A percentile compares a stretch with the other conserved stretches of the same genome.
Evolutionary conservation across 306 rosid species (phyloP).

Genomic region (Cajanus cajan): DNA sequence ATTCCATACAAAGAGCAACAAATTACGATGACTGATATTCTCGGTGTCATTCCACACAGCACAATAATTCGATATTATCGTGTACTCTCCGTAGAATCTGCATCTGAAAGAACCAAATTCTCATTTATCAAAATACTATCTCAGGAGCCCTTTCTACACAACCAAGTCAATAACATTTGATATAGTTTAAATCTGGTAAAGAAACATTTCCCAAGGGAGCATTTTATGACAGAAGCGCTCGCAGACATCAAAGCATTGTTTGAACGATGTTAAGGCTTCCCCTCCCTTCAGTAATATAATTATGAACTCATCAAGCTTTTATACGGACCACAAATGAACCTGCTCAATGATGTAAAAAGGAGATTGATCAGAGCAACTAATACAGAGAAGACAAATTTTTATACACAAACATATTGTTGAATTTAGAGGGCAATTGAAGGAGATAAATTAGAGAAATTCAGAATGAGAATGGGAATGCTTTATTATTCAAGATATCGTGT

Average conservation of each 20-base stretch:
- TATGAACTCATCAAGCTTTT: slow-evolving; percentile 57
- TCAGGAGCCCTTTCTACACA: slow-evolving; percentile 33
- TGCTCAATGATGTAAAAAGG: slow-evolving; percentile 38
- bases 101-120: slow-evolving; percentile 18
- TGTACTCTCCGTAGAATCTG: slow-evolving; percentile 15
- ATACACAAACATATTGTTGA: not conserved
- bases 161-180: slow-evolving; percentile 24
- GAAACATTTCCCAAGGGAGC: slow-evolving; percentile 24
- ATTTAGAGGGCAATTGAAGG: not conserved
- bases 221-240: slow-evolving; percentile 1
- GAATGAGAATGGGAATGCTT: not conserved
- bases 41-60: slow-evolving; percentile 1
- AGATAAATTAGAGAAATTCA: not conserved
- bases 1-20: slow-evolving; percentile 18
- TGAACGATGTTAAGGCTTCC: slow-evolving; percentile 27
- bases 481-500: not conserved
- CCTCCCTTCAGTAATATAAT: slow-evolving; percentile 15
- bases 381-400: slow-evolving; percentile 6
- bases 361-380: slow-evolving; percentile 2
- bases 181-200: slow-evolving; percentile 7
- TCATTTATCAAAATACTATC: slow-evolving; percentile 14
- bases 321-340: slow-evolving; percentile 95
- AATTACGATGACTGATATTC: slow-evolving; percentile 26
- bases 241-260: slow-evolving; percentile 15
- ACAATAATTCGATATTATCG: not conserved